Conservation (phyloP, 495 filamentous ascomycete species). For the Pyrenopolyporus hunteri region DNA sequence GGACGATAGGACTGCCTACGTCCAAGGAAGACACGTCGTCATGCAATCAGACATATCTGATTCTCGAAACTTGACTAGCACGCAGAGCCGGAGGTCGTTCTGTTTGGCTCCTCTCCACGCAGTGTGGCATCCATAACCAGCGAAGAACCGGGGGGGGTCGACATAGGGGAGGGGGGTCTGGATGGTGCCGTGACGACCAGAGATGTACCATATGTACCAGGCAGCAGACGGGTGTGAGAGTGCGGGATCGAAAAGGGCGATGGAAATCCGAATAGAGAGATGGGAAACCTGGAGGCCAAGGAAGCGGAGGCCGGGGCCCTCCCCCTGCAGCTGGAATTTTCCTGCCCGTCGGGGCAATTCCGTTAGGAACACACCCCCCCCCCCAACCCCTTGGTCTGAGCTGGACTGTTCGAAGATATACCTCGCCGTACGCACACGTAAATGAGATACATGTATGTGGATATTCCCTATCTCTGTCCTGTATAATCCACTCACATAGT, state of each 20-base stretch:
- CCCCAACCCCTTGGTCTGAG: slow-evolving; percentile 21
- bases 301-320: slow-evolving; percentile 36
- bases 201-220: slow-evolving; percentile 11
- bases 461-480: slow-evolving; percentile 12
- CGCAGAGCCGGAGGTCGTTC: slow-evolving; percentile 28
- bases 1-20: slow-evolving; percentile 6
- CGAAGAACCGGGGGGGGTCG: slow-evolving; percentile 29
- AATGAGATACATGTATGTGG: no score
- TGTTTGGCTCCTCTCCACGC: slow-evolving; percentile 25
- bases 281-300: slow-evolving; percentile 26
- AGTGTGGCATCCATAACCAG: slow-evolving; percentile 33
- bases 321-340: slow-evolving; percentile 45
- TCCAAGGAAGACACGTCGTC: slow-evolving; percentile 27
- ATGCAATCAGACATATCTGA: slow-evolving; percentile 35
- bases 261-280: slow-evolving; percentile 36
- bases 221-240: slow-evolving; percentile 6
- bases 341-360: slow-evolving; percentile 42
- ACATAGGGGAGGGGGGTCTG: slow-evolving; percentile 30
- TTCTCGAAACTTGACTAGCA: slow-evolving; percentile 26
- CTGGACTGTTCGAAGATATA: slow-evolving; percentile 5
- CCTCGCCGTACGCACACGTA: slow-evolving; percentile 31
- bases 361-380: slow-evolving; percentile 37
- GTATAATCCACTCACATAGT: slow-evolving; percentile 20
- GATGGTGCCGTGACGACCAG: slow-evolving; percentile 26
- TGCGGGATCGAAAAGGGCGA: slow-evolving; percentile 33